Evolutionary conservation across 495 filamentous ascomycete species (phyloP), one percentile per base, ranked within the genome.

Genomic region (Penicillium fimorum): DNA sequence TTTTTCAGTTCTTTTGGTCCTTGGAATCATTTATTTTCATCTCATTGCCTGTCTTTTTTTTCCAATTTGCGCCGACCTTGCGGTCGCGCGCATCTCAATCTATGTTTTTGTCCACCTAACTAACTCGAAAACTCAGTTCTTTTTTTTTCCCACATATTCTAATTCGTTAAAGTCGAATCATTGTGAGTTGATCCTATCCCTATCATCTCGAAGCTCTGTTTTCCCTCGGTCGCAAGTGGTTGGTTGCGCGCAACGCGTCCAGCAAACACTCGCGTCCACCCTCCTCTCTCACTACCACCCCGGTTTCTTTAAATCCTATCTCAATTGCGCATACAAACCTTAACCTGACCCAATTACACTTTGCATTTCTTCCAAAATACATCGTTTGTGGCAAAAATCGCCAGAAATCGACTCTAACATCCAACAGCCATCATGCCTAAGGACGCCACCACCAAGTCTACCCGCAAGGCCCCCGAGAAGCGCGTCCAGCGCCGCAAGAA

Each of bases 401-500:
- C 48, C 41, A 29, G 27, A 27, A 9, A 24, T 13, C 41, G 43
- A 11, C 22, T 43, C 63, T 47, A 40, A 49, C 41, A 24, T 30
- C 47, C 25, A 41, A 47, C 50, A 61, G 55, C 71, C 79, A 86
- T 58, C 58, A 92, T 93, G 88, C 87, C 87, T 71, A 90, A 91
- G 80, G 85, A 85, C 59, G 84, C 84, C 75, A 72, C 78, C 48
- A 82, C 80, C 61, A 85, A 85, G 75, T 73, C 78, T 47, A 82
- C 80, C 60, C 72, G 72, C 68, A 72, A 72, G 70, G 70, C 72
- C 69, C 68, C 73, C 71, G 86, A 85, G 76, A 64, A 70, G 64
- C 71, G 73, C 56, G 70, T 70, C 56, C 71, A 75, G 61, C 87
- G 89, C 80, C 89, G 86, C 82, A 92, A 91, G 87, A 92, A 92